Conservation (phyloP, 2,329 filamentous ascomycete species). For the Didymella lethalis region DNA sequence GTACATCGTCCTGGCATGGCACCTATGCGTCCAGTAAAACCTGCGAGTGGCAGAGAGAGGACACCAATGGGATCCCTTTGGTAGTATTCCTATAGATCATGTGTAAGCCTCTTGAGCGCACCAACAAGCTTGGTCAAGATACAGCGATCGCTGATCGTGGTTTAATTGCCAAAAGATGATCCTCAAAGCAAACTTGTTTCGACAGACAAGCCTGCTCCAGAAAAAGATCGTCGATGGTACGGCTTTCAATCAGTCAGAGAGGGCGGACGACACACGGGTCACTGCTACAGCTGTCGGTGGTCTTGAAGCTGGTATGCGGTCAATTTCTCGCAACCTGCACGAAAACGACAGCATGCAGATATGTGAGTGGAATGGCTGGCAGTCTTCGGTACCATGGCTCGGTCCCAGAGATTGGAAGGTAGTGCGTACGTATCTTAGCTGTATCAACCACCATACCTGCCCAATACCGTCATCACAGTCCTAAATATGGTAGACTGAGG, state of each 20-base stretch:
- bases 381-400: neutral
- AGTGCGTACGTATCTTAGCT: neutral
- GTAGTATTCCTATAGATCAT: neutral
- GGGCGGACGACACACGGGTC: neutral
- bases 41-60: neutral
- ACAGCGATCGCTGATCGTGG: neutral
- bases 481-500: neutral
- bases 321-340: neutral
- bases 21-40: neutral
- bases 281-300: neutral
- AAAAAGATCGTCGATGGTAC: neutral
- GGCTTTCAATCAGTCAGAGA: neutral
- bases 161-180: neutral
- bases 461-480: neutral
- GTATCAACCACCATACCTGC: neutral
- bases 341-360: neutral
- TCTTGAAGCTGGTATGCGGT: neutral
- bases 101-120: neutral
- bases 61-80: neutral
- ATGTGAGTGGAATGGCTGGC: neutral
- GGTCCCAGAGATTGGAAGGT: neutral
- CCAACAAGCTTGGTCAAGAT: neutral
- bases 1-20: neutral
- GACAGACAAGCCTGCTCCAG: neutral
- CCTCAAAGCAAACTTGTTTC: neutral